These are phyloP conservation scores for Leccinum solheimii DNA, from an alignment of 1,284 basidiomycete genomes.

Conservation along the genomic window DNA sequence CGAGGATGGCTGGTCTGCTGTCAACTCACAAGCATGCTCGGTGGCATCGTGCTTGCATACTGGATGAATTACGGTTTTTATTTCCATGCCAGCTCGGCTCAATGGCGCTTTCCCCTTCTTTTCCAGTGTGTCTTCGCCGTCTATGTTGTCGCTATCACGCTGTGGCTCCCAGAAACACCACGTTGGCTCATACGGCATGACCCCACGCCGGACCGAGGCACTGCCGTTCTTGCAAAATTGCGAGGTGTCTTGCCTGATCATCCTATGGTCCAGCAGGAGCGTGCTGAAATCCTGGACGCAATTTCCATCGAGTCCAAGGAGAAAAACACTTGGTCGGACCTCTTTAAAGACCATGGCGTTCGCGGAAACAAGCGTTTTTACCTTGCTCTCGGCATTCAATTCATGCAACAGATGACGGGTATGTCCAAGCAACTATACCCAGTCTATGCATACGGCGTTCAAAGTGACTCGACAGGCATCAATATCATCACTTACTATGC, in stretches of 20 bases:
- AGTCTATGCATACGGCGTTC: not conserved
- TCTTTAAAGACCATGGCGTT: slow-evolving; percentile 16
- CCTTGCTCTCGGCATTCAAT: slow-evolving; percentile 19
- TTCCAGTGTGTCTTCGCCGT: slow-evolving; percentile 19
- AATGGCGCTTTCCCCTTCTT: slow-evolving; percentile 20
- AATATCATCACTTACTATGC: slow-evolving; percentile 21
- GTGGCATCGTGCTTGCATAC: slow-evolving; percentile 15
- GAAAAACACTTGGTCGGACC: slow-evolving; percentile 13
- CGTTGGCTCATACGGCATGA: slow-evolving; percentile 22
- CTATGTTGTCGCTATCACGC: slow-evolving; percentile 12
- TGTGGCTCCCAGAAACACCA: slow-evolving; percentile 21
- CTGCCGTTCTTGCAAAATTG: slow-evolving; percentile 16
- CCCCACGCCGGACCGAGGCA: slow-evolving; percentile 10
- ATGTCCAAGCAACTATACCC: not conserved
- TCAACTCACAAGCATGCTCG: slow-evolving; percentile 19
- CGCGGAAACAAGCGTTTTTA: slow-evolving; percentile 16
- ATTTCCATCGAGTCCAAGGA: slow-evolving; percentile 14
- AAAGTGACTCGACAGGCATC: slow-evolving; percentile 7
- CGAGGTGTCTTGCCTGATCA: slow-evolving; percentile 9
- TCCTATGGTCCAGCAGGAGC: slow-evolving; percentile 11
- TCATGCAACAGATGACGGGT: slow-evolving; percentile 22
- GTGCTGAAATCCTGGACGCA: slow-evolving; percentile 12
- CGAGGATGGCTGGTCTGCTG: slow-evolving; percentile 20
- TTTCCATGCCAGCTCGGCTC: slow-evolving; percentile 13
- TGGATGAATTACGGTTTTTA: slow-evolving; percentile 22